A percentile compares a stretch with the other conserved stretches of the same genome.
phyloP scores from a whole-genome alignment of 2,329 filamentous ascomycete species.

The Fusarium sp. region DNA sequence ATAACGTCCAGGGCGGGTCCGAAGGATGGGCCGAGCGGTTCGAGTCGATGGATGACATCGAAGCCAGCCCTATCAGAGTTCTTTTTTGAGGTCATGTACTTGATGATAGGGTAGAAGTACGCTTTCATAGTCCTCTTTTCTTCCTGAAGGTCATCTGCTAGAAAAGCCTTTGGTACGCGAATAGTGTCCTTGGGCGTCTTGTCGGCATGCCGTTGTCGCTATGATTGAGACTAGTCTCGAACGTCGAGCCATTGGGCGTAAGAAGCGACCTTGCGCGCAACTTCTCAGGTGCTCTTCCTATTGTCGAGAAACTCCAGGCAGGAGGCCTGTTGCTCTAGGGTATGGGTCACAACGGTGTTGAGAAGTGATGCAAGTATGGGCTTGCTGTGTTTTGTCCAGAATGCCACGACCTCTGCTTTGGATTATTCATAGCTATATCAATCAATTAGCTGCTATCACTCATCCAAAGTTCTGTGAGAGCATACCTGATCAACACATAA shows the following conservation, averaged over 20 bases:
- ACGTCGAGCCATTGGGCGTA: constrained; percentile 21
- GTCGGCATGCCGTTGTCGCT: constrained; percentile 19
- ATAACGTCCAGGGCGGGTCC: constrained; percentile 31
- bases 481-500: background rate
- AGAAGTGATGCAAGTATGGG: constrained; percentile 15
- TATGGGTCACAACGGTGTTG: constrained; percentile 14
- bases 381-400: constrained; percentile 24
- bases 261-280: constrained; percentile 19
- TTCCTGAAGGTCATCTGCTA: constrained; percentile 44
- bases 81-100: constrained; percentile 38
- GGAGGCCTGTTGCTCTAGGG: constrained; percentile 16
- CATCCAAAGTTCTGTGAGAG: background rate
- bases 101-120: constrained; percentile 44
- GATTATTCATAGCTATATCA: background rate
- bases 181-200: constrained; percentile 31
- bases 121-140: constrained; percentile 38
- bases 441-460: background rate
- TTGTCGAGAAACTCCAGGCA: constrained; percentile 17
- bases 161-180: constrained; percentile 41
- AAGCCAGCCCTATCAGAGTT: constrained; percentile 38
- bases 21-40: constrained; percentile 26
- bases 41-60: constrained; percentile 38
- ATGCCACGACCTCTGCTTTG: constrained; percentile 8
- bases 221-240: constrained; percentile 24
- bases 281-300: constrained; percentile 6